Percentiles rank a stretch among this genome's conserved stretches.
Conservation (phyloP, 306 rosid genomes). For the Prunus salicina region DNA sequence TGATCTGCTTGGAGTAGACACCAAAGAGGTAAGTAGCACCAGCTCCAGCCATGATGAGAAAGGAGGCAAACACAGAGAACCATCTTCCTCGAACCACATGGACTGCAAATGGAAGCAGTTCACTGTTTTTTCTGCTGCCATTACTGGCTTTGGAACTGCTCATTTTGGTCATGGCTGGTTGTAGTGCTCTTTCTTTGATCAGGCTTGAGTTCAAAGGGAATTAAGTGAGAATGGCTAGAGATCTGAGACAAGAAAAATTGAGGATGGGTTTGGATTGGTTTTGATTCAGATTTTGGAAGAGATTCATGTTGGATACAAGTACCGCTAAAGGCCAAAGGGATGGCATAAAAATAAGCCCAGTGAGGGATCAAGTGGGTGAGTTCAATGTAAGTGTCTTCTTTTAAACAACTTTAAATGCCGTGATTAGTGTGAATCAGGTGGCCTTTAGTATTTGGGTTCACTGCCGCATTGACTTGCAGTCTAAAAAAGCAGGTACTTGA, state of each 20-base stretch:
- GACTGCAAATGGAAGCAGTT: neutral
- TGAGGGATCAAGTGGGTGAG: neutral
- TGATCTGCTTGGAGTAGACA: conserved; percentile 40
- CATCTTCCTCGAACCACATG: conserved; percentile 39
- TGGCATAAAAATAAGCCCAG: too few relatives aligned
- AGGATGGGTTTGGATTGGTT: neutral
- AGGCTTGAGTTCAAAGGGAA: neutral
- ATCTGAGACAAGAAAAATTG: neutral
- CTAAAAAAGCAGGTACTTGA: neutral
- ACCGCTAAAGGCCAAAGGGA: neutral
- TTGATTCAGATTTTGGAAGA: neutral
- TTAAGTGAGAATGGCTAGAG: neutral
- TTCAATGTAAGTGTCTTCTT: neutral
- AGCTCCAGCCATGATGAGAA: conserved; percentile 52
- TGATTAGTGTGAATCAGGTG: neutral
- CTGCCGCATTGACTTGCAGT: neutral
- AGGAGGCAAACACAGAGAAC: conserved; percentile 51
- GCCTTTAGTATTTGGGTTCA: neutral
- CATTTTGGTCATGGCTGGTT: neutral
- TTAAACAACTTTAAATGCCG: neutral
- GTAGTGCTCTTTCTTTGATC: neutral
- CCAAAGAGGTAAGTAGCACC: conserved; percentile 50
- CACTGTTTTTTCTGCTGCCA: neutral
- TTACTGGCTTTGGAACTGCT: neutral
- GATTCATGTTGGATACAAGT: neutral